Evolutionary conservation across 306 rosid genomes (phyloP), one percentile per base, ranked within the genome.

Genomic region (Pyrus bretschneideri): DNA sequence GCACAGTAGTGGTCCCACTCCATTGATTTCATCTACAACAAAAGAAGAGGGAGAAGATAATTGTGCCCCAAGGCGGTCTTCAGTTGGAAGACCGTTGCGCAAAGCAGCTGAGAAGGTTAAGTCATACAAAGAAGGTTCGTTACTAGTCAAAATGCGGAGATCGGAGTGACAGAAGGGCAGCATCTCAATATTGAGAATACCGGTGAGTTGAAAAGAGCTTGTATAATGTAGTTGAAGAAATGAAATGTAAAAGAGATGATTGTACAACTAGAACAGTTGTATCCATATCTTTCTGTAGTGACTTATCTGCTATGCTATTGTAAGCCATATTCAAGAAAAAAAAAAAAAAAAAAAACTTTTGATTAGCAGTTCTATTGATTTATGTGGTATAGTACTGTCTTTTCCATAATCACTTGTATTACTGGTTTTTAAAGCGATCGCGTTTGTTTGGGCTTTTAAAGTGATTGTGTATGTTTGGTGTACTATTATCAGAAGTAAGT

Each of bases 41-140:
- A 70, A 67, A 42, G 68, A 81, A 11, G 87, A 66, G 73, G 78
- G 67, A 67, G 87, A 78, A 78, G 75, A 84, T 63, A 77, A n/a
- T 25, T 59, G 74, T 40, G 40, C 22, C 55, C 69, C 62, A 55
- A 86, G 78, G 78, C 72, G 90, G 69, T 67, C 77, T 76, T 89
- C 94, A 38, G 72, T 90, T 7, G 94, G 94, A 81, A 93, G 90
- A 72, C 91, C 96, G 6, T 13, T 73, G 79, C 76, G 88, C 58
- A 87, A 78, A 63, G 93, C 93, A 52, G 88, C 60, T 29, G 88
- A 42, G 82, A 90, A 85, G 85, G 86, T 86, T 67, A 91, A 91
- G n/a, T 81, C 96, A 62, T 86, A 85, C 88, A 93, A 85, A 78
- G 93, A 87, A 78, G 60, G 65, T 74, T 90, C 96, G 63, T 60